Evolutionary conservation across 2,329 filamentous ascomycete species (phyloP).

Genomic region (Falciphora oryzae): DNA sequence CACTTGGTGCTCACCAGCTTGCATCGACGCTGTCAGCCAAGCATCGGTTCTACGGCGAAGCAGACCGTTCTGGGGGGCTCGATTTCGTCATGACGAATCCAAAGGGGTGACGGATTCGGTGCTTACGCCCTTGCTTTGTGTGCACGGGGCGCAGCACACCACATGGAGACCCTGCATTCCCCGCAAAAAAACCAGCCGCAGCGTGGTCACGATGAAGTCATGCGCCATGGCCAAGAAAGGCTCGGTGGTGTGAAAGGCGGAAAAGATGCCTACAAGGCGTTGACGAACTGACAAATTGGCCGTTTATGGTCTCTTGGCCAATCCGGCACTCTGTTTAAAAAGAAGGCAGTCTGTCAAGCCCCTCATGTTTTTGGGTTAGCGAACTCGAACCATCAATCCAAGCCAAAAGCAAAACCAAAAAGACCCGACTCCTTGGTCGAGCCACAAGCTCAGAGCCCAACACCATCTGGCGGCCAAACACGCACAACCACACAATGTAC

Average conservation of each 20-base stretch:
- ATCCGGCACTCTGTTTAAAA: background rate
- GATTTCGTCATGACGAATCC: background rate
- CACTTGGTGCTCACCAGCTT: background rate
- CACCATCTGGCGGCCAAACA: background rate
- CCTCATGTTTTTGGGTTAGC: background rate
- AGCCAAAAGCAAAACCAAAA: background rate
- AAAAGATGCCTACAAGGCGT: background rate
- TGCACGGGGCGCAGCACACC: no score
- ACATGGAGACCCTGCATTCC: no score
- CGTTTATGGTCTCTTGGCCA: background rate
- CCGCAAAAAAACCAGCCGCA: background rate
- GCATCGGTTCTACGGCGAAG: background rate
- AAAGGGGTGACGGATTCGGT: background rate
- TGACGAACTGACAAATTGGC: background rate
- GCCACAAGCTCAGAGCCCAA: background rate
- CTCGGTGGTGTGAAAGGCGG: background rate
- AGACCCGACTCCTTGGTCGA: background rate
- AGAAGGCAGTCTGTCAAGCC: background rate
- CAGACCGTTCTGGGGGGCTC: background rate
- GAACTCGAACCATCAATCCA: background rate
- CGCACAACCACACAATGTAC: background rate
- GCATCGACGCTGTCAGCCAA: background rate
- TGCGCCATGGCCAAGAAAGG: background rate
- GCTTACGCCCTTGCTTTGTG: no score
- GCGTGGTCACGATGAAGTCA: slow-evolving; percentile 5